A percentile compares a stretch with the other conserved stretches of the same genome.
Evolutionary conservation across 257 asterid species (phyloP).

Genomic region (Jasminum sambac): DNA sequence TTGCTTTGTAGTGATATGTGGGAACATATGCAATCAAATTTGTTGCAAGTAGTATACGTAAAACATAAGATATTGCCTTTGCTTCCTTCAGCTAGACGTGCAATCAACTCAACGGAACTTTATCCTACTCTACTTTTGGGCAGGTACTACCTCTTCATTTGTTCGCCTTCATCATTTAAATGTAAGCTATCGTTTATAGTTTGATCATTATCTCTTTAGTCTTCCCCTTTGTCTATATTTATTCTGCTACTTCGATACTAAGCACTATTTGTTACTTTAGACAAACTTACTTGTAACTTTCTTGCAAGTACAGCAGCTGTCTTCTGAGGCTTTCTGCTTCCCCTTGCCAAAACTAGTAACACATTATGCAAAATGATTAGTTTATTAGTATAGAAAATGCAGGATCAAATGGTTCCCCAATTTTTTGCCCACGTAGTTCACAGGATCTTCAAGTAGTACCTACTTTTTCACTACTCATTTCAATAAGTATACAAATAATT

Average conservation of each 20-base stretch:
- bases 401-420: not conserved
- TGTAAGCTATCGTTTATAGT: not conserved
- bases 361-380: not conserved
- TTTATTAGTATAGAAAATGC: not conserved
- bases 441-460: too few relatives aligned
- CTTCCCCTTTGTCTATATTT: not conserved
- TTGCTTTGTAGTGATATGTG: not conserved
- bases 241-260: not conserved
- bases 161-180: not conserved
- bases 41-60: not conserved
- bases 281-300: constrained; percentile 40
- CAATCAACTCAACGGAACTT: not conserved
- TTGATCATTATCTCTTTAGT: not conserved
- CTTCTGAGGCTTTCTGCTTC: constrained; percentile 52
- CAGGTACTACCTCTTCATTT: constrained; percentile 1
- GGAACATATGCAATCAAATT: not conserved
- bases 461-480: too few relatives aligned
- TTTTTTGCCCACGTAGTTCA: too few relatives aligned
- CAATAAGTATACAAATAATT: too few relatives aligned
- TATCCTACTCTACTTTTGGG: not conserved
- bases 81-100: not conserved
- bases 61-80: not conserved
- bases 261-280: not conserved
- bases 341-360: constrained; percentile 46
- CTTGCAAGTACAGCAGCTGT: constrained; percentile 51